Conservation (phyloP, 345 rosid species). For the Euphorbia lathyris region DNA sequence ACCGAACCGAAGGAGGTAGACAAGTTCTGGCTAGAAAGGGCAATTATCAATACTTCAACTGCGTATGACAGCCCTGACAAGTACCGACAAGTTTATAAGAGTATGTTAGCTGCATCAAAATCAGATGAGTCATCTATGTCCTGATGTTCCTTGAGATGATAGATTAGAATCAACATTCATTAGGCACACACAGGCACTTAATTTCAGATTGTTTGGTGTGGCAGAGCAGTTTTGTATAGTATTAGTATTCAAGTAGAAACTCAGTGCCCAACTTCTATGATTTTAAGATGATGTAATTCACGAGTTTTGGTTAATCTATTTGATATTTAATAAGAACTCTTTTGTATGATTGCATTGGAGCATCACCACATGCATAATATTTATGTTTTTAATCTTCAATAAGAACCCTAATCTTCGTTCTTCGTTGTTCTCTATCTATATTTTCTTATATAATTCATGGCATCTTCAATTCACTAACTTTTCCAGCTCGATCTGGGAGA, state of each 20-base stretch:
- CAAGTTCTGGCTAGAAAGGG: constrained; percentile 60
- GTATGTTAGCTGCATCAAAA: constrained; percentile 22
- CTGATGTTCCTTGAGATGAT: neutral
- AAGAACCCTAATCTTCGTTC: too few species aligned
- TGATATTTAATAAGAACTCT: neutral
- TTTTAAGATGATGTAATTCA: neutral
- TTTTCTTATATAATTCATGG: neutral
- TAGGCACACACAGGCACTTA: neutral
- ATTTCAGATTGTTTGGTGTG: neutral
- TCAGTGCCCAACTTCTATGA: neutral
- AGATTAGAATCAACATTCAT: neutral
- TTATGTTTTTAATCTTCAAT: too few species aligned
- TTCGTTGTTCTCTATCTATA: neutral
- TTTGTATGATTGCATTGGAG: neutral
- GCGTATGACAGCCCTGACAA: constrained; percentile 66
- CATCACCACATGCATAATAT: too few species aligned
- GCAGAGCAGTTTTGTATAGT: constrained; percentile 4
- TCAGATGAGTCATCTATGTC: constrained; percentile 7
- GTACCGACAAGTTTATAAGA: constrained; percentile 34
- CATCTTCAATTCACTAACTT: constrained; percentile 10
- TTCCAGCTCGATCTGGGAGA: neutral
- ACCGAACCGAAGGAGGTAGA: constrained; percentile 38
- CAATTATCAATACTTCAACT: constrained; percentile 62
- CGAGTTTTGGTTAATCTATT: neutral
- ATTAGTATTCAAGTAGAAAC: neutral